Base-by-base conservation (phyloP, 164 flowering plant genomes). In the Piper betle region DNA sequence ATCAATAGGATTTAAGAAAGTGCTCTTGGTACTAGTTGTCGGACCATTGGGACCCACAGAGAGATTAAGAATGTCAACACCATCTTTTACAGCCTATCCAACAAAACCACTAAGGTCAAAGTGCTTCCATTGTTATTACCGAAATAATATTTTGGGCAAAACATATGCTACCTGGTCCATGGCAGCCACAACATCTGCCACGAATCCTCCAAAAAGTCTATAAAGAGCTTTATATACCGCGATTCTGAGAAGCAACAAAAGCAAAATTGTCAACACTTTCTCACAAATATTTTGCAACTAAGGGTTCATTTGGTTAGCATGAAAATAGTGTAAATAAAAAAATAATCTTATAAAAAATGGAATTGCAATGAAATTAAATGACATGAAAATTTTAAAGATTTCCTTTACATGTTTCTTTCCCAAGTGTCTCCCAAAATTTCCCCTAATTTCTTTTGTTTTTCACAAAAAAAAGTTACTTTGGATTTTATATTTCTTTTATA, bases 201-300 rank as follows among this genome's bases (percentile, higher is more conserved):
- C 87, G 78, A 88, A 94, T 38, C 99, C 99, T 67, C 99, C 99
- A 75, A 94, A 90, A 63, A 85, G 79, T 75, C 93, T 80, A 81
- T 94, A 94, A 38, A 94, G 84, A 39, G 99, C 99, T 73, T 94
- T 94, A 76, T 94, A 94, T 11, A 94, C 99, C 68, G 97, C 97
- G 72, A 94, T 82, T 75, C 99, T 94, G 79, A 53, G 64, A 48
- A 60, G 55, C 17, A 43, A 50, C 10, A 46, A 66, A 16, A 52
- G 43, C 62, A 46, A 54, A 3, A 10, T 18, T 54, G 33, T 17
- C 55, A 37, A 16, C 10, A 12, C 50, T 46, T 46, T 10, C 12
- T 25, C 1, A 25, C 33, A 25, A 25, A 25, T 25, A 25, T 25
- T 25, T 25, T 25, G 2, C 1, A 25, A 25, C 33, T 25, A 25